Base-by-base conservation (phyloP, 495 filamentous ascomycete genomes). In the Niebla homalea region DNA sequence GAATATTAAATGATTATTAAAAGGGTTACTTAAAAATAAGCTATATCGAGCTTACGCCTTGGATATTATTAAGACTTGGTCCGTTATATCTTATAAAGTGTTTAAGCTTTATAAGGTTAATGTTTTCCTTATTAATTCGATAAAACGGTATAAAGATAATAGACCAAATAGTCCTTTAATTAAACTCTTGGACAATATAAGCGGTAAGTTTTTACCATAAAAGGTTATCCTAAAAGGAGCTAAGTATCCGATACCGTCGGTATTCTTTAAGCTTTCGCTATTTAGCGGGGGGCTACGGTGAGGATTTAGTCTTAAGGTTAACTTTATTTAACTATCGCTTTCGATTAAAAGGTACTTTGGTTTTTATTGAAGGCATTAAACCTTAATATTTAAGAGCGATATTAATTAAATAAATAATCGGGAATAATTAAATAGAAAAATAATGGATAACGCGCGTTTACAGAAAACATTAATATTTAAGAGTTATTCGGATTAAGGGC, bases 21-120 rank as follows among this genome's bases (percentile, higher is more conserved):
- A 37, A 37, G n/a, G 36, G 36, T n/a, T 37, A 37, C n/a, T 37
- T 37, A n/a, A 37, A 37, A 37, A 37, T 10, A n/a, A 37, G n/a
- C n/a, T 37, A n/a, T 37, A n/a, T 37, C n/a, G 36, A 37, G n/a
- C 36, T 37, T 37, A 37, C 36, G n/a, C 36, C 36, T 37, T n/a
- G 36, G 36, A 37, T 43, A n/a, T n/a, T n/a, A n/a, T n/a, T n/a
- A n/a, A n/a, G n/a, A n/a, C n/a, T n/a, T n/a, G n/a, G n/a, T n/a
- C 59, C 59, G 37, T 56, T 62, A 46, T 57, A 36, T 54, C 62
- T 60, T 43, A 49, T 53, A 51, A 61, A 62, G 41, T 51, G 56
- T 39, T 57, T 53, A 19, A 61, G 57, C 19, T 51, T 15, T 45
- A 23, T 20, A 51, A 46, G 42, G 36, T 60, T n/a, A n/a, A n/a